Base-by-base conservation (phyloP, 2,329 filamentous ascomycete species). In the Helotiales sp. region DNA sequence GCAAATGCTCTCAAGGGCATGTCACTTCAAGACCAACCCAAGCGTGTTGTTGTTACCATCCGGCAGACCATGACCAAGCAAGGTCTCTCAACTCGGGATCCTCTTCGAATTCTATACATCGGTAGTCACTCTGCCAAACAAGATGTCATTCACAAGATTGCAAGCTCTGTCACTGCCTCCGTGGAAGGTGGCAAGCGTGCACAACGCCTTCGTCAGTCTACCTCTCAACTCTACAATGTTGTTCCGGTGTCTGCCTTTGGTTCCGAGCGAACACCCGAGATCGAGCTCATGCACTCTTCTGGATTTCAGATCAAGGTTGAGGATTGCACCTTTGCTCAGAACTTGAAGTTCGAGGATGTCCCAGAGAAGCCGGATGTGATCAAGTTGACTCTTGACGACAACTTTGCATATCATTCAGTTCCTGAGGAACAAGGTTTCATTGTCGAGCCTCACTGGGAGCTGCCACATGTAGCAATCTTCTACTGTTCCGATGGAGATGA, bases 281-380 rank as follows among this genome's bases (percentile, higher is more conserved):
- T 85, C 22, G 82, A 85, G 73, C 80, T 85, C 58, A 83, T 85
- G 78, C 81, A 84, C 62, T 83, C 82, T 7, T 84, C 82, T 34
- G 80, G 80, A 13, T 82, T 81, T 66, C 82, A 85, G 67, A 84
- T 85, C 77, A 82, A 82, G 69, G 82, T 85, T 5, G 82, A 85
- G 63, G 79, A 82, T 30, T 85, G 84, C 70, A 78, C 77, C 13
- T 76, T 75, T 7, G 83, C 82, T n/a, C 72, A 76, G 34, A 78
- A 77, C 50, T 54, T 74, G 37, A 74, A 75, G 6, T 72, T 76
- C 32, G 72, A 77, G 26, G 73, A 74, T 59, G 69, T 75, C 37
- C 75, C 75, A 2, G 72, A 75, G 54, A 81, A 80, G 67, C 78
- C 78, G 22, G 76, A 82, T 67, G 80, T 79, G 20, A 73, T 83